Evolutionary conservation across 805 yeast species (phyloP).

Genomic region (Kurtzmaniella fragi): DNA sequence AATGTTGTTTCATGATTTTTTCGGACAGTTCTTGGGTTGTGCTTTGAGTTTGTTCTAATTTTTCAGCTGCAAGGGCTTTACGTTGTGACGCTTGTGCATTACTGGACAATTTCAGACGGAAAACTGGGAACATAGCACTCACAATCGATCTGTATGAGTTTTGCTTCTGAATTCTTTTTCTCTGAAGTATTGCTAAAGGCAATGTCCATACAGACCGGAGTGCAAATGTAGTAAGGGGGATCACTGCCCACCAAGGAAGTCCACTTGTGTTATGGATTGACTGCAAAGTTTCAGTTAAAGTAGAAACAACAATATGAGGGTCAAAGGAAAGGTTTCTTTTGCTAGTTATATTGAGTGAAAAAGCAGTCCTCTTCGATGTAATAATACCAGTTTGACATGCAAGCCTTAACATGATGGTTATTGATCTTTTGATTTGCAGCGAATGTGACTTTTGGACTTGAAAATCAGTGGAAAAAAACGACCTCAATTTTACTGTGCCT

Average conservation of each 20-base stretch:
- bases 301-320: constrained; percentile 24
- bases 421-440: too few species aligned
- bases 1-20: background rate
- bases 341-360: background rate
- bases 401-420: too few species aligned
- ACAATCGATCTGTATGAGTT: constrained; percentile 66
- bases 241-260: constrained; percentile 78
- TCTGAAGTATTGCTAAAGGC: constrained; percentile 72
- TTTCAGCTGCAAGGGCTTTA: constrained; percentile 14
- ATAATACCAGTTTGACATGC: too few species aligned
- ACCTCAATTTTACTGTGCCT: too few species aligned
- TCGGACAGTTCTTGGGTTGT: background rate
- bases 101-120: constrained; percentile 52
- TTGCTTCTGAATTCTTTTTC: constrained; percentile 67
- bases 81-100: constrained; percentile 33
- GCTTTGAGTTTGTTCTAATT: constrained; percentile 3
- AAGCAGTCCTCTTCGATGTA: too few species aligned
- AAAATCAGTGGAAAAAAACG: too few species aligned
- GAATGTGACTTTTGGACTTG: too few species aligned
- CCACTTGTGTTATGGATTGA: constrained; percentile 51
- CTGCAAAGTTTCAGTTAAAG: constrained; percentile 38
- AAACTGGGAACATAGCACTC: constrained; percentile 70
- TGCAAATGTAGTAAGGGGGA: constrained; percentile 67
- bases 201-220: constrained; percentile 64
- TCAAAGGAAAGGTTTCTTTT: constrained; percentile 23